Conservation (phyloP, 2,329 filamentous ascomycete genomes). For the Hansfordia pulvinata region DNA sequence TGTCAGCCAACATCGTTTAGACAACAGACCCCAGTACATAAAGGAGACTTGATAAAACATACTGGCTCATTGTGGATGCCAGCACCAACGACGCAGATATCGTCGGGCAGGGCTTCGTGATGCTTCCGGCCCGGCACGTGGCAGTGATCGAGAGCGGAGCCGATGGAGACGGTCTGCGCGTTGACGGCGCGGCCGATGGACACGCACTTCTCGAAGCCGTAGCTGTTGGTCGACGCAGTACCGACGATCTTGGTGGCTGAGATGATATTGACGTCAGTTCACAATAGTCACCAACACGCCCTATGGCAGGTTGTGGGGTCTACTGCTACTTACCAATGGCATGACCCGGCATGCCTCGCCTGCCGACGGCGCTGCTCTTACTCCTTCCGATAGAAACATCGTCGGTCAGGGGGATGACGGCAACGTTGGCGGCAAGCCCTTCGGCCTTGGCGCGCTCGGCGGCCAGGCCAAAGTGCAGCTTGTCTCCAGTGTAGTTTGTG, state of each 20-base stretch:
- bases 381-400: constrained; percentile 57
- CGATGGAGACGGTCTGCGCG: constrained; percentile 50
- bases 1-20: no score
- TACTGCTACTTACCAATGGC: constrained; percentile 32
- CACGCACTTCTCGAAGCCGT: constrained; percentile 42
- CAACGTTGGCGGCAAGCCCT: constrained; percentile 44
- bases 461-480: constrained; percentile 63
- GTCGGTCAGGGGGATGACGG: constrained; percentile 61
- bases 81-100: constrained; percentile 32
- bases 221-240: constrained; percentile 47
- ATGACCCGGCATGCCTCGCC: constrained; percentile 58
- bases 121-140: constrained; percentile 53
- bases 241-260: constrained; percentile 57
- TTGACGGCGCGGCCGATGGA: constrained; percentile 39
- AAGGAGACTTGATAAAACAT: constrained; percentile 8
- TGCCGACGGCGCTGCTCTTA: constrained; percentile 56
- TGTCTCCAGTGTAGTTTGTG: constrained; percentile 63
- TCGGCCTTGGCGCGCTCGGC: constrained; percentile 57
- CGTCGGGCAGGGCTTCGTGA: constrained; percentile 27
- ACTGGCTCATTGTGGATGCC: constrained; percentile 37
- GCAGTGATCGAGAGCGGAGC: constrained; percentile 56
- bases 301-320: no score
- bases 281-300: no score
- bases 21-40: no score
- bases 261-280: no score